phyloP scores from a whole-genome alignment of 2,329 filamentous ascomycete species.

The Fusarium sp. region DNA sequence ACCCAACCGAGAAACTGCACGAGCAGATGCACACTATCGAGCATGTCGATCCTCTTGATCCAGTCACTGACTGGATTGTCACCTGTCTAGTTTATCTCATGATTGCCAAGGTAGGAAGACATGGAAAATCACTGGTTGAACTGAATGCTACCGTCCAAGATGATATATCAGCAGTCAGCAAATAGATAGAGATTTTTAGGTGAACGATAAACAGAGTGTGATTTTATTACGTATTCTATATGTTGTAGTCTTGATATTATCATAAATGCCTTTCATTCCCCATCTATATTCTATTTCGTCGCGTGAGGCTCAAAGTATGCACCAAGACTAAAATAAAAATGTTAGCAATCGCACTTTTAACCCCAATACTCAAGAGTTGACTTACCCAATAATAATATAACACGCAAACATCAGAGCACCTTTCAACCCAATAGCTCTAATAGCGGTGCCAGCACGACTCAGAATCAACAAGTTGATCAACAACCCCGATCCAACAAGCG shows the following conservation, averaged over 20 bases:
- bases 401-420: constrained; percentile 67
- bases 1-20: too few relatives aligned
- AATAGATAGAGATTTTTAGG: too few relatives aligned
- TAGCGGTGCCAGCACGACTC: constrained; percentile 76
- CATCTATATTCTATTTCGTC: constrained; percentile 1
- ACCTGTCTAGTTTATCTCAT: too few relatives aligned
- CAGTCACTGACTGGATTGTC: too few relatives aligned
- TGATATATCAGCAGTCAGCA: too few relatives aligned
- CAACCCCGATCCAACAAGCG: constrained; percentile 75
- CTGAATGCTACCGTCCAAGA: too few relatives aligned
- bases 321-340: constrained; percentile 25
- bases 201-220: background rate
- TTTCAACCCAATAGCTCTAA: constrained; percentile 60
- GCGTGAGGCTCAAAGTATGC: constrained; percentile 33
- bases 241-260: constrained; percentile 29
- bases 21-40: too few relatives aligned
- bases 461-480: constrained; percentile 82
- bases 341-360: too few relatives aligned
- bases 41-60: too few relatives aligned
- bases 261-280: constrained; percentile 1
- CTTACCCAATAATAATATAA: constrained; percentile 62
- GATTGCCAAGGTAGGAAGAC: too few relatives aligned
- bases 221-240: constrained; percentile 8
- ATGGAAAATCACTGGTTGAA: too few relatives aligned
- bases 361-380: too few relatives aligned